Evolutionary conservation across 1,284 basidiomycete genomes (phyloP), one percentile per base, ranked within the genome.

Genomic region (Retiboletus flavoniger): DNA sequence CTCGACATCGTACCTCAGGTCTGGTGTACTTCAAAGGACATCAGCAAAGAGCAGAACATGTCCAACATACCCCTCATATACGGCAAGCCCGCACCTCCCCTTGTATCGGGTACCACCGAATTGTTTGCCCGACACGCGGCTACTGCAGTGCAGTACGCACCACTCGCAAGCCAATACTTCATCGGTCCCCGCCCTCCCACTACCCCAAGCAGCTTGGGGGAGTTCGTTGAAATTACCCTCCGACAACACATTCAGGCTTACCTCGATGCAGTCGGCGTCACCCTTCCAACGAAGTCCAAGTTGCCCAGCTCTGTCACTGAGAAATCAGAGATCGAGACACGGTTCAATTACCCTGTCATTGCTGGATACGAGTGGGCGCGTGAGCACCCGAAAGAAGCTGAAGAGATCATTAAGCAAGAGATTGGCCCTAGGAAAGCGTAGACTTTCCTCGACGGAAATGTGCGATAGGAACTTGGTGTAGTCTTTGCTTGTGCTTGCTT

Each of bases 1-100:
- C 39, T 48, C 13, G 56, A 60, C 2, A 17, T 51, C 9, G 50
- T 52, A 14, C 56, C 59, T 2, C 60, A 62, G 19, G 53, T 50
- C 3, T 62, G 59, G 60, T 50, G 48, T 3, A 11, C 21, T n/a
- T 14, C 14, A 9, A n/a, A n/a, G 21, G 8, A 36, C 5, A 11
- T 1, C 3, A 55, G 50, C 16, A 35, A 32, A 2, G 34, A 44
- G 17, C 59, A 59, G 53, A 53, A 62, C 48, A 4, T 62, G 41
- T 17, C 10, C 7, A 61, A 56, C 26, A 47, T 62, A 16, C 42
- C 50, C 7, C 3, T 46, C 13, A 49, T 61, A 26, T 61, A 57
- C 28, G 51, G 55, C 26, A 0, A 3, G 8, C 59, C 49, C 3
- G 21, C 8, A 7, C 3, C 51, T 16, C 13, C 7, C 36, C 3